Conservation (phyloP, 2,329 filamentous ascomycete species). For the Ophiocordyceps unilateralis region DNA sequence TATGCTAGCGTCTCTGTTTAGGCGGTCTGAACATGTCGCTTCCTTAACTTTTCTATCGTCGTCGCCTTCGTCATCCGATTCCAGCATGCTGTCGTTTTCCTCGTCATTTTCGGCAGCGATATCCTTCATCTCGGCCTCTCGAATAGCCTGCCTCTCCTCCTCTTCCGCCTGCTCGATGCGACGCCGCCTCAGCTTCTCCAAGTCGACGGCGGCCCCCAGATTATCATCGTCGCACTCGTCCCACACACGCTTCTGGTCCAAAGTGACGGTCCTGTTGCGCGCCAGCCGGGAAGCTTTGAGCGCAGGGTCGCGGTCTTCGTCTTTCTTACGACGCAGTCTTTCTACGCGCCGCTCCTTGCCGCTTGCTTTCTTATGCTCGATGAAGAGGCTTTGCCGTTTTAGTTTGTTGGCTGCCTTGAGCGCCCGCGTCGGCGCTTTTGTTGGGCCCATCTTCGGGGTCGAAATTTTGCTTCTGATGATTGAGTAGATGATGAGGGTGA, state of each 20-base stretch:
- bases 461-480: background rate
- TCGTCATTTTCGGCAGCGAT: slow-evolving; percentile 32
- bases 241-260: slow-evolving; percentile 83
- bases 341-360: slow-evolving; percentile 61
- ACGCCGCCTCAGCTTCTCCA: slow-evolving; percentile 40
- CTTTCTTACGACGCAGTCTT: slow-evolving; percentile 63
- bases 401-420: slow-evolving; percentile 55
- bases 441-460: slow-evolving; percentile 13
- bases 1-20: slow-evolving; percentile 29
- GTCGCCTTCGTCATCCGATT: slow-evolving; percentile 39
- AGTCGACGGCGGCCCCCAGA: slow-evolving; percentile 36
- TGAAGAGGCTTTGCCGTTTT: slow-evolving; percentile 58
- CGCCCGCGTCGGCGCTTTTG: slow-evolving; percentile 17
- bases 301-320: slow-evolving; percentile 69
- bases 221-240: slow-evolving; percentile 55
- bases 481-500: background rate
- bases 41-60: slow-evolving; percentile 31
- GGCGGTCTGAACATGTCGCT: slow-evolving; percentile 24
- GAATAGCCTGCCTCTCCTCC: slow-evolving; percentile 26
- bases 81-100: slow-evolving; percentile 67
- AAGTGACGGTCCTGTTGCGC: slow-evolving; percentile 61
- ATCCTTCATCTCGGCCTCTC: slow-evolving; percentile 22
- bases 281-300: slow-evolving; percentile 56
- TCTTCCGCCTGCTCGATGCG: slow-evolving; percentile 36
- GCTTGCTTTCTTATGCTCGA: slow-evolving; percentile 62